Conservation (phyloP, 495 filamentous ascomycete species). For the Xylaria grammica region DNA sequence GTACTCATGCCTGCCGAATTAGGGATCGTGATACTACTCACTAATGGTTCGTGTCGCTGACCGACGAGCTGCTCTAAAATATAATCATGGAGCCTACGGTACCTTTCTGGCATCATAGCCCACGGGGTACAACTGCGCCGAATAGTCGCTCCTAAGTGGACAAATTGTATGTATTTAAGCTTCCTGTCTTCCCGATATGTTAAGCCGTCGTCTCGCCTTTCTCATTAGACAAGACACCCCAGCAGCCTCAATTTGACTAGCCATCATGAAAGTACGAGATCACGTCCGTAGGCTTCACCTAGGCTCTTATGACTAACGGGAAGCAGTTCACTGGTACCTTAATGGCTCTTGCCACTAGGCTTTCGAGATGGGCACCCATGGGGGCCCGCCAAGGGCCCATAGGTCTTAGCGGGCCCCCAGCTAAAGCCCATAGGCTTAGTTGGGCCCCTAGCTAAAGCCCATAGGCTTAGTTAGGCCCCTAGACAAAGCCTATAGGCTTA, state of each 20-base stretch:
- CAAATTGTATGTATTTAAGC: slow-evolving; percentile 2
- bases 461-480: no score
- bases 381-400: no score
- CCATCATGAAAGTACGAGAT: slow-evolving; percentile 10
- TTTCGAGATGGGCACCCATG: no score
- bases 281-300: not conserved
- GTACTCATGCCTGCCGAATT: slow-evolving; percentile 1
- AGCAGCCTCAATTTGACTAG: not conserved
- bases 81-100: not conserved
- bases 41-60: slow-evolving; percentile 3
- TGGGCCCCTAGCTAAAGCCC: no score
- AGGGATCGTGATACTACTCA: slow-evolving; percentile 1
- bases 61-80: not conserved
- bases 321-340: slow-evolving; percentile 8
- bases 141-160: no score
- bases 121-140: no score
- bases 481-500: no score
- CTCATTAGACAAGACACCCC: not conserved
- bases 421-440: no score
- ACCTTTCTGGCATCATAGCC: not conserved
- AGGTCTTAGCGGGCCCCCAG: no score
- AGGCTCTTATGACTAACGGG: not conserved
- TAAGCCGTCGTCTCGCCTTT: not conserved
- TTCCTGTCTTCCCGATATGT: not conserved
- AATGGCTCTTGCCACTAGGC: slow-evolving; percentile 7